phyloP scores from a whole-genome alignment of 139 green algal species.

The Picochlorum sp. region DNA sequence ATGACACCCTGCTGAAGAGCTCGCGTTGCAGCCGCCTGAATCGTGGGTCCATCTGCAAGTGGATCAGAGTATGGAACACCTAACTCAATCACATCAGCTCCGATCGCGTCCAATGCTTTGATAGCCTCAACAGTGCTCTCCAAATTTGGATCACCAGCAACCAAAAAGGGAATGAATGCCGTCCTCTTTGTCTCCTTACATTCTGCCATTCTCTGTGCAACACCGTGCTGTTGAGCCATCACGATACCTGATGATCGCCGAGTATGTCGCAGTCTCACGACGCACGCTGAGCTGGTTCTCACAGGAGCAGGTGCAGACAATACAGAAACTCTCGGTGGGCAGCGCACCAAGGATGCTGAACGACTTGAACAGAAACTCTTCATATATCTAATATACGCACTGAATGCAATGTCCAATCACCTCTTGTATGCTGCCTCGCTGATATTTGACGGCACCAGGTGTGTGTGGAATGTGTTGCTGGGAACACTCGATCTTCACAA shows the following conservation, averaged over 20 bases:
- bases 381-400: too few species aligned
- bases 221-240: background rate
- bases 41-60: slow-evolving; percentile 90
- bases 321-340: background rate
- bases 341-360: background rate
- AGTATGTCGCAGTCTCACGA: too few species aligned
- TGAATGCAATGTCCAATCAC: too few species aligned
- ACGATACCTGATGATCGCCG: background rate
- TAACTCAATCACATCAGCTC: slow-evolving; percentile 94
- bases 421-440: too few species aligned
- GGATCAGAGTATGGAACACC: slow-evolving; percentile 92
- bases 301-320: too few species aligned
- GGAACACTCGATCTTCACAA: too few species aligned
- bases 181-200: slow-evolving; percentile 7
- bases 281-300: too few species aligned
- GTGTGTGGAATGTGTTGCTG: too few species aligned
- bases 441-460: too few species aligned
- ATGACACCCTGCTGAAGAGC: slow-evolving; percentile 72
- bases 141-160: slow-evolving; percentile 89
- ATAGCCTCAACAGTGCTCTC: slow-evolving; percentile 78
- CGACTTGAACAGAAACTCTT: too few species aligned
- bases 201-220: background rate
- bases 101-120: slow-evolving; percentile 46
- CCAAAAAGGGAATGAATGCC: slow-evolving; percentile 95
- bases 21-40: slow-evolving; percentile 85